Evolutionary conservation across 352 stramenopile species (phyloP).

Genomic region (Phytophthora colocasiae): DNA sequence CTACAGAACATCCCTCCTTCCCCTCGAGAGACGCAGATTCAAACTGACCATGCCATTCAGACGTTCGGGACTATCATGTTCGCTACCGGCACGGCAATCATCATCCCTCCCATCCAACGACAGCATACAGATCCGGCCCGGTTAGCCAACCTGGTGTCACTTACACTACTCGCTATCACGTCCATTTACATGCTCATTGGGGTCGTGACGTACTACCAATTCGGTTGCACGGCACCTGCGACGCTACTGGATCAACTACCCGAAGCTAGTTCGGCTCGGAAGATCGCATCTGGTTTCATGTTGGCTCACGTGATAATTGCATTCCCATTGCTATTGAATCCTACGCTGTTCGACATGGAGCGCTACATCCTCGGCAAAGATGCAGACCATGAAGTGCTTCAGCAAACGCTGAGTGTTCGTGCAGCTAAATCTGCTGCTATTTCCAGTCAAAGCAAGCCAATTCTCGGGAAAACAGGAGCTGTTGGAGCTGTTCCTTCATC

Average conservation of each 20-base stretch:
- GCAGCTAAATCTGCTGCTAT: slow-evolving; percentile 33
- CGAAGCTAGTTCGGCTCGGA: slow-evolving; percentile 33
- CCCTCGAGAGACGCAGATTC: slow-evolving; percentile 60
- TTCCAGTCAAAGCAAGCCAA: slow-evolving; percentile 41
- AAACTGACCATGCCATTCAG: slow-evolving; percentile 45
- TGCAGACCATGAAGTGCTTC: slow-evolving; percentile 58
- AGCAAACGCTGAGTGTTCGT: slow-evolving; percentile 50
- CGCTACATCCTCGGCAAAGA: slow-evolving; percentile 69
- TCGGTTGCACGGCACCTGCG: slow-evolving; percentile 64
- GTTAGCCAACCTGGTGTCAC: slow-evolving; percentile 64
- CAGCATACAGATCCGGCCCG: slow-evolving; percentile 58
- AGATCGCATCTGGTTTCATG: slow-evolving; percentile 52
- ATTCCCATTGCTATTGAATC: slow-evolving; percentile 69
- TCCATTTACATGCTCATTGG: slow-evolving; percentile 77
- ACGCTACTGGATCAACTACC: slow-evolving; percentile 70
- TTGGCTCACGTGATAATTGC: slow-evolving; percentile 67
- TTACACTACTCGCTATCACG: slow-evolving; percentile 76
- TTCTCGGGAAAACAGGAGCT: slow-evolving; percentile 35
- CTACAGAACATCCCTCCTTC: slow-evolving; percentile 45
- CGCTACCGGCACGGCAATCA: slow-evolving; percentile 66
- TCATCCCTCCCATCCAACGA: slow-evolving; percentile 70
- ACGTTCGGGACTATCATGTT: slow-evolving; percentile 83
- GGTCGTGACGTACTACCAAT: slow-evolving; percentile 74
- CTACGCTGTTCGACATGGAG: slow-evolving; percentile 73
- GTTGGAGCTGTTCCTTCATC: slow-evolving; percentile 5